phyloP scores from a whole-genome alignment of 805 yeast genomes.

The Metschnikowia amazonensis region DNA sequence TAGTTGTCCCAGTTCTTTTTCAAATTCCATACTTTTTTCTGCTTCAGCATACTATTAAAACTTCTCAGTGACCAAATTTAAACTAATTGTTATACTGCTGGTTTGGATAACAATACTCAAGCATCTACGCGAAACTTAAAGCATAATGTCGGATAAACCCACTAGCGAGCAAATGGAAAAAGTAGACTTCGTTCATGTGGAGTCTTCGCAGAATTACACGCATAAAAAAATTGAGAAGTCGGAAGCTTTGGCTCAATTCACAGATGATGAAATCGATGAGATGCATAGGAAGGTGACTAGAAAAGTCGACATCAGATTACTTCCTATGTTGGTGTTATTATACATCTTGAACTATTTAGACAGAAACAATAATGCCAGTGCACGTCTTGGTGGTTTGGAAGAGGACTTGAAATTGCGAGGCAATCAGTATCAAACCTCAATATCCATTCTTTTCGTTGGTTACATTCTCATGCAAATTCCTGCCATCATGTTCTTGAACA shows the following conservation, averaged over 20 bases:
- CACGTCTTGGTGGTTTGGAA: slow-evolving; percentile 48
- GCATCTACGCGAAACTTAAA: not conserved
- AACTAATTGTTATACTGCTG: not conserved
- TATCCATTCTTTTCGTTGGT: slow-evolving; percentile 50
- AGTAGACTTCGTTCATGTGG: slow-evolving; percentile 10
- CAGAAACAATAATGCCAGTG: slow-evolving; percentile 52
- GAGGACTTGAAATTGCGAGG: slow-evolving; percentile 42
- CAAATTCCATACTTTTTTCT: not conserved
- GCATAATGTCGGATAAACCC: slow-evolving; percentile 1
- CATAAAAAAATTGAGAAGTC: slow-evolving; percentile 20
- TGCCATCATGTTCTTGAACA: slow-evolving; percentile 44
- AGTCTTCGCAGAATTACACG: slow-evolving; percentile 3
- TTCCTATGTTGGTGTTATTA: slow-evolving; percentile 48
- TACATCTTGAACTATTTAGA: slow-evolving; percentile 52
- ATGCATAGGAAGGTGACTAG: slow-evolving; percentile 43
- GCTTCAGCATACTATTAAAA: not conserved
- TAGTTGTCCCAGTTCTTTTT: not conserved
- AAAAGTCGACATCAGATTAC: slow-evolving; percentile 46
- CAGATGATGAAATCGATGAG: slow-evolving; percentile 41
- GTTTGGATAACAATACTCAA: not conserved
- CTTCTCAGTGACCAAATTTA: not conserved
- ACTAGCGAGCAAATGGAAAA: slow-evolving; percentile 8
- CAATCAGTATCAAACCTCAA: slow-evolving; percentile 45
- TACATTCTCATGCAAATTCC: slow-evolving; percentile 49
- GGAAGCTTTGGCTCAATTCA: slow-evolving; percentile 27